These are phyloP conservation scores for Arthrinium puccinioides DNA, from an alignment of 2,329 filamentous ascomycete species.

Conservation along the genomic window DNA sequence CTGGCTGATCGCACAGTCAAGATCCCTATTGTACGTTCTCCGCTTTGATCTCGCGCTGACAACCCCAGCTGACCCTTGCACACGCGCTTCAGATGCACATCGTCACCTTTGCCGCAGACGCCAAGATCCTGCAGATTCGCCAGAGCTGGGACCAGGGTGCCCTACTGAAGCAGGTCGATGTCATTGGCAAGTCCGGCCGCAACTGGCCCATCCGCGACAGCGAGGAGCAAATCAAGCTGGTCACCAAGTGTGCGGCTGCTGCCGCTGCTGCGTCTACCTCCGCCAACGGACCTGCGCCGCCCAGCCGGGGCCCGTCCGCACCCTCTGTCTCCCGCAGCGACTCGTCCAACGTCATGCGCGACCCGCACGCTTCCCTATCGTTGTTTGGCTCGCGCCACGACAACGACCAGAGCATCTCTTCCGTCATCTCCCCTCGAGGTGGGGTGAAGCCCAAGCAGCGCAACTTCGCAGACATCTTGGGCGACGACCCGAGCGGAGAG, in stretches of 20 bases:
- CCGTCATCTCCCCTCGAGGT: slow-evolving; percentile 55
- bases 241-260: slow-evolving; percentile 52
- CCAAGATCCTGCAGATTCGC: slow-evolving; percentile 80
- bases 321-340: slow-evolving; percentile 49
- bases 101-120: slow-evolving; percentile 69
- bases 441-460: slow-evolving; percentile 57
- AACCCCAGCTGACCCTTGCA: slow-evolving; percentile 2
- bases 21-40: slow-evolving; percentile 66
- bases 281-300: slow-evolving; percentile 31
- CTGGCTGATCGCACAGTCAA: slow-evolving; percentile 72
- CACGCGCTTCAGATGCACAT: slow-evolving; percentile 64
- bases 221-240: slow-evolving; percentile 73
- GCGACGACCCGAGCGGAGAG: slow-evolving; percentile 32
- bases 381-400: slow-evolving; percentile 67
- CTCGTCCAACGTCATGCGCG: slow-evolving; percentile 53
- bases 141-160: slow-evolving; percentile 94
- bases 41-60: not conserved
- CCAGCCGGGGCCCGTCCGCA: no score
- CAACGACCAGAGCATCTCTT: slow-evolving; percentile 40
- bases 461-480: slow-evolving; percentile 65
- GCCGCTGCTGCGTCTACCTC: slow-evolving; percentile 27
- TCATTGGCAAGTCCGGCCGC: slow-evolving; percentile 82
- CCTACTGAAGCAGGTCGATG: slow-evolving; percentile 84
- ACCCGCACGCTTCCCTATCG: slow-evolving; percentile 66
- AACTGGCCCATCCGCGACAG: slow-evolving; percentile 94